These are phyloP conservation scores for Plasmodium gonderi DNA, from an alignment of 169 alveolate genomes.

Conservation along the genomic window DNA sequence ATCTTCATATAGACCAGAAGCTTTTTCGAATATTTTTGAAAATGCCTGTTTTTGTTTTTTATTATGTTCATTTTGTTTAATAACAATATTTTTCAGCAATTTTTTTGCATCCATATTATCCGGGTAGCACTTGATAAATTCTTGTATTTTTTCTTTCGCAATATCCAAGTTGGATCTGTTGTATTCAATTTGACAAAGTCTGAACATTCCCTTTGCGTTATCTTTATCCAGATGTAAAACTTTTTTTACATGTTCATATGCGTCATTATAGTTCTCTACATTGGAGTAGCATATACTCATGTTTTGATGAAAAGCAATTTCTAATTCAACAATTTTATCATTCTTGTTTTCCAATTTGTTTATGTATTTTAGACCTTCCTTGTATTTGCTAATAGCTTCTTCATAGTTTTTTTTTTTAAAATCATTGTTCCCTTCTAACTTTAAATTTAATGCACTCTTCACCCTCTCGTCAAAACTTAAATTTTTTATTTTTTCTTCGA, in stretches of 20 bases:
- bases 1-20: slow-evolving; percentile 87
- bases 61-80: slow-evolving; percentile 75
- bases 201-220: slow-evolving; percentile 74
- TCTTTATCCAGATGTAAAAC: slow-evolving; percentile 71
- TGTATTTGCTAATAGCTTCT: slow-evolving; percentile 39
- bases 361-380: slow-evolving; percentile 33
- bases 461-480: slow-evolving; percentile 32
- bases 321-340: slow-evolving; percentile 66
- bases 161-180: slow-evolving; percentile 75
- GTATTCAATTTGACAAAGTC: slow-evolving; percentile 76
- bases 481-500: slow-evolving; percentile 23
- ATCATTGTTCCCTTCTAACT: slow-evolving; percentile 66
- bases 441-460: slow-evolving; percentile 23
- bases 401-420: slow-evolving; percentile 48
- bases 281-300: slow-evolving; percentile 77
- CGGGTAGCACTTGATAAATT: slow-evolving; percentile 77
- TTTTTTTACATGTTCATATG: slow-evolving; percentile 73
- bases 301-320: slow-evolving; percentile 69
- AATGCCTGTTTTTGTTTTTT: slow-evolving; percentile 81
- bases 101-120: slow-evolving; percentile 76
- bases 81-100: slow-evolving; percentile 65
- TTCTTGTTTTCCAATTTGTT: slow-evolving; percentile 40
- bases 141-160: slow-evolving; percentile 77
- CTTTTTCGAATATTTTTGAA: slow-evolving; percentile 86
- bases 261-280: slow-evolving; percentile 75